Conservation (phyloP, 2,329 filamentous ascomycete genomes). For the Colletotrichum paranaense region DNA sequence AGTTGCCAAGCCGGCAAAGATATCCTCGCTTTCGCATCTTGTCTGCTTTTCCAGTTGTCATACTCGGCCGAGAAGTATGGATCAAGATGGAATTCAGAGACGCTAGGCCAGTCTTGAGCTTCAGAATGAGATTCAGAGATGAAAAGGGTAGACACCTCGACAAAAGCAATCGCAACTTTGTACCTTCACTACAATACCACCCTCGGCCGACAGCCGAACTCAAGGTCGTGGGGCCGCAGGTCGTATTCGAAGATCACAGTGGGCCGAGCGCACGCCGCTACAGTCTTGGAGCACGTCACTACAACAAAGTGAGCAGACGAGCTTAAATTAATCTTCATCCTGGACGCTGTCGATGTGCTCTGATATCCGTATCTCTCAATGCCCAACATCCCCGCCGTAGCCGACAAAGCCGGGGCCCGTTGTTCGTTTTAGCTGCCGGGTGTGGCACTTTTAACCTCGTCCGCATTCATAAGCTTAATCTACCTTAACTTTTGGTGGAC, state of each 20-base stretch:
- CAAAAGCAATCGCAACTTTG: no score
- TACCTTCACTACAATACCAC: neutral
- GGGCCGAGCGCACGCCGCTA: neutral
- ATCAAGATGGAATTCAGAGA: no score
- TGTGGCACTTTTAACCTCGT: neutral
- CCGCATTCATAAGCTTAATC: neutral
- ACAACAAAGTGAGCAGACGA: neutral
- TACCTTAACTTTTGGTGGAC: neutral
- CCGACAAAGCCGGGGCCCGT: neutral
- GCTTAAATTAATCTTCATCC: neutral
- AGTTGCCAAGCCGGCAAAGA: conserved; percentile 13
- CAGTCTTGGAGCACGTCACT: conserved; percentile 20
- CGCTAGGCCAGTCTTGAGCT: neutral
- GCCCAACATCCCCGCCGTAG: neutral
- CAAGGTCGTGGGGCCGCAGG: conserved; percentile 18
- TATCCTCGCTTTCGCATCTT: neutral
- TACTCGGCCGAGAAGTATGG: neutral
- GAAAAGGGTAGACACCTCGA: no score
- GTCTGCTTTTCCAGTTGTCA: neutral
- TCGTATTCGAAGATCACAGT: conserved; percentile 25
- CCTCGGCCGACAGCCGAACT: conserved; percentile 11
- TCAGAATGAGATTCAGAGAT: neutral
- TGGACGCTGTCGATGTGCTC: neutral
- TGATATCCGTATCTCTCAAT: neutral
- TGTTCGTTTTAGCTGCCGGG: conserved; percentile 3